These are phyloP conservation scores for Paecilomyces sp. DNA, from an alignment of 2,329 filamentous ascomycete species.

Conservation along the genomic window DNA sequence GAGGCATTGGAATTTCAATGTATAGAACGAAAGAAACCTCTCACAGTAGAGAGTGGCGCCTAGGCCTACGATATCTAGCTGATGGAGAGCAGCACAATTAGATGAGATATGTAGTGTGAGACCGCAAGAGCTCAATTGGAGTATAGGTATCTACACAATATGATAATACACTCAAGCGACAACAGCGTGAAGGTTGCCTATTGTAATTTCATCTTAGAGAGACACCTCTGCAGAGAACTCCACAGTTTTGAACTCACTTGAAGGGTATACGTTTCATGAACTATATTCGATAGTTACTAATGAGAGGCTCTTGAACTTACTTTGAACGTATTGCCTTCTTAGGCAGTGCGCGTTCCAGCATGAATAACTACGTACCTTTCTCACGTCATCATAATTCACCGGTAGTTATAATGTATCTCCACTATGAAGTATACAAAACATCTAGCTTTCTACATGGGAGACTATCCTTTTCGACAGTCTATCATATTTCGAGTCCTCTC, in stretches of 20 bases:
- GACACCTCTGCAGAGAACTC: too few relatives aligned
- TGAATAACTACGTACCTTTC: background rate
- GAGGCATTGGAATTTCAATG: constrained; percentile 40
- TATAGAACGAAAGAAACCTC: too few relatives aligned
- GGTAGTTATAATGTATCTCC: background rate
- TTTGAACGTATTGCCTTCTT: background rate
- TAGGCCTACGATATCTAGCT: background rate
- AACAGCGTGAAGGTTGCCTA: too few relatives aligned
- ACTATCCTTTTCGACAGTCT: background rate
- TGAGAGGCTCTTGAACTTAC: background rate
- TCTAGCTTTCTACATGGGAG: background rate
- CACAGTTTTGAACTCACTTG: too few relatives aligned
- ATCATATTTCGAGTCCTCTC: background rate
- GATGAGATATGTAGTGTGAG: too few relatives aligned
- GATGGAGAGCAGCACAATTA: too few relatives aligned
- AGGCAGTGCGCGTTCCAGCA: background rate
- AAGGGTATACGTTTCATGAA: too few relatives aligned
- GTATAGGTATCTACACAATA: too few relatives aligned
- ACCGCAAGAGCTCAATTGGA: too few relatives aligned
- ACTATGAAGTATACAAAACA: background rate
- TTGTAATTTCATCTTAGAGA: too few relatives aligned
- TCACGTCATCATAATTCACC: background rate
- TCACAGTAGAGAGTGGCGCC: constrained; percentile 34
- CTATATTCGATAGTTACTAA: too few relatives aligned
- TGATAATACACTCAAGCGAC: too few relatives aligned